Percentiles rank a stretch among this genome's conserved stretches.
Evolutionary conservation across 768 basidiomycete species (phyloP).

Genomic region (Tricholomella constricta): DNA sequence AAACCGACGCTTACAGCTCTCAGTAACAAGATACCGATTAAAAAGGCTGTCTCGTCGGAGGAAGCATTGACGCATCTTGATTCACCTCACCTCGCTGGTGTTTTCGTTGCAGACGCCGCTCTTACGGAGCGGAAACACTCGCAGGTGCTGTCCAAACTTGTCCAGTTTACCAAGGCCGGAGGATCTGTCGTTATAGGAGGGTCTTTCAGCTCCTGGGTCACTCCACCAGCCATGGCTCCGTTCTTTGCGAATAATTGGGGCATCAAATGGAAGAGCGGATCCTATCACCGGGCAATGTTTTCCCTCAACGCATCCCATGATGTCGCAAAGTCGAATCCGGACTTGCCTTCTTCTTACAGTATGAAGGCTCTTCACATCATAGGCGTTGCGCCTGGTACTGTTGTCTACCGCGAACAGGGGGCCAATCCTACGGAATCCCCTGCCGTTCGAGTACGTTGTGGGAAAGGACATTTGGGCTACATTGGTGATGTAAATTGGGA

Average conservation of each 20-base stretch:
- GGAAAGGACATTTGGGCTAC: conserved; percentile 41
- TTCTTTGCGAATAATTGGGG: conserved; percentile 34
- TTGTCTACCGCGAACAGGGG: conserved; percentile 31
- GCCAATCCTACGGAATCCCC: conserved; percentile 20
- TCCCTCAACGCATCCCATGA: conserved; percentile 30
- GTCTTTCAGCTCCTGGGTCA: conserved; percentile 33
- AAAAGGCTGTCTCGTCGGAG: conserved; percentile 17
- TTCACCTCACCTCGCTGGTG: conserved; percentile 29
- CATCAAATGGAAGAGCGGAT: conserved; percentile 39
- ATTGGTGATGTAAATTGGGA: conserved; percentile 38
- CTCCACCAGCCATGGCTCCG: conserved; percentile 21
- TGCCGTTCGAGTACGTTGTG: conserved; percentile 30
- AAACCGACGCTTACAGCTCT: conserved; percentile 31
- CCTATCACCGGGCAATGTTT: conserved; percentile 41
- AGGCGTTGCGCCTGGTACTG: conserved; percentile 24
- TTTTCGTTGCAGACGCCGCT: conserved; percentile 40
- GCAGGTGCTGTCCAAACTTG: conserved; percentile 29
- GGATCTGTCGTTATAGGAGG: conserved; percentile 39
- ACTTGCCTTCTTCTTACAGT: conserved; percentile 33
- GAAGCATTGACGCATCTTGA: conserved; percentile 28
- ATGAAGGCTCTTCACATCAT: conserved; percentile 44
- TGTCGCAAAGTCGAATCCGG: conserved; percentile 27
- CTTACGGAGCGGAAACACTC: conserved; percentile 26
- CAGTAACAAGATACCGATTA: conserved; percentile 22
- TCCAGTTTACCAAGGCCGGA: conserved; percentile 36